phyloP scores from a whole-genome alignment of 2,329 filamentous ascomycete genomes.

The Grosmannia penicillata region DNA sequence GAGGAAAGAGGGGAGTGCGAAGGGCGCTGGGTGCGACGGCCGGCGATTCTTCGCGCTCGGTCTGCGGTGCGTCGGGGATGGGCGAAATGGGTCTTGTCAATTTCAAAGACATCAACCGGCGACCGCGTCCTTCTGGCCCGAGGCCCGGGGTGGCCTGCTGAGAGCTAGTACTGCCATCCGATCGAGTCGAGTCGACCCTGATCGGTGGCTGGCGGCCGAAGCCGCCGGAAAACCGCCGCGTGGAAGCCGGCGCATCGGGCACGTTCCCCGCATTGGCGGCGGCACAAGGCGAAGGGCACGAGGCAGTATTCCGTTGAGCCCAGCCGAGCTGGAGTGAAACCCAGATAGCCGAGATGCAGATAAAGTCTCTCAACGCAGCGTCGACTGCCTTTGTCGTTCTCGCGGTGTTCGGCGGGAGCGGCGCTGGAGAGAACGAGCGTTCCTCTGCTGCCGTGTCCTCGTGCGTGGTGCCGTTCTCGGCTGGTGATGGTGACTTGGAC shows the following conservation, averaged over 20 bases:
- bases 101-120: slow-evolving; percentile 5
- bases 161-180: background rate
- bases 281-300: background rate
- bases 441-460: slow-evolving; percentile 5
- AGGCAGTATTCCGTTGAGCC: no score
- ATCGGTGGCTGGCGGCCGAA: background rate
- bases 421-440: slow-evolving; percentile 3
- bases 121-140: slow-evolving; percentile 1
- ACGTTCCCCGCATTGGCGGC: background rate
- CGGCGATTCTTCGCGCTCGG: slow-evolving; percentile 4
- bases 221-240: background rate
- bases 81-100: slow-evolving; percentile 5
- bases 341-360: slow-evolving; percentile 36
- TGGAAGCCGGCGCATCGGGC: no score
- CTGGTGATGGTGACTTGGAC: slow-evolving; percentile 7
- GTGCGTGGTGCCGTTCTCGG: slow-evolving; percentile 12
- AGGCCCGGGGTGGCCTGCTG: no score
- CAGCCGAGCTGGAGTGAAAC: slow-evolving; percentile 31
- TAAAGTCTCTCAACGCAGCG: slow-evolving; percentile 29
- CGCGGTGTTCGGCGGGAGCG: slow-evolving; percentile 10
- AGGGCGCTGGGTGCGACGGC: background rate
- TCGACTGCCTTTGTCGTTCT: slow-evolving; percentile 24
- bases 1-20: slow-evolving; percentile 15
- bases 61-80: slow-evolving; percentile 1
- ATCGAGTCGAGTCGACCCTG: background rate